Evolutionary conservation across 129 eudicot genomes (phyloP).

Genomic region (Lactuca saligna): DNA sequence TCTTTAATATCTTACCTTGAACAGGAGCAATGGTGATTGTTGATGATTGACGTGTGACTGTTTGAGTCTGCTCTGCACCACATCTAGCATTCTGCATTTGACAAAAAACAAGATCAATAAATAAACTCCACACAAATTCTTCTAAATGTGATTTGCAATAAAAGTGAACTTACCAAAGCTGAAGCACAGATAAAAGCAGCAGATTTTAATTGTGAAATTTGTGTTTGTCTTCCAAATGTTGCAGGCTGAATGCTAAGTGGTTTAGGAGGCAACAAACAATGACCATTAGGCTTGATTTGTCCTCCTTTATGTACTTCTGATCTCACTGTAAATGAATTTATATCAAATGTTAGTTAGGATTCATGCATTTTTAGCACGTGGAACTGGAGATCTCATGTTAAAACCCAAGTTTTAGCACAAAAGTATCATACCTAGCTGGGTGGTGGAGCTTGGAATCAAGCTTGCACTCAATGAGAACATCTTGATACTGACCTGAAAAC

Average conservation of each 20-base stretch:
- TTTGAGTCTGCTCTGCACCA: slow-evolving; percentile 84
- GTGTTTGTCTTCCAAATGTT: slow-evolving; percentile 24
- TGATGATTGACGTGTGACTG: slow-evolving; percentile 73
- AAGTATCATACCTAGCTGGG: slow-evolving; percentile 41
- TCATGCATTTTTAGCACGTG: neutral
- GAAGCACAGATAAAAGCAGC: slow-evolving; percentile 61
- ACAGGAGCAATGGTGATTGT: slow-evolving; percentile 79
- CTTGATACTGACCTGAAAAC: slow-evolving; percentile 24
- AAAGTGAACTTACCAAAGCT: slow-evolving; percentile 57
- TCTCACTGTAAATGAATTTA: slow-evolving; percentile 31
- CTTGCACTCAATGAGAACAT: slow-evolving; percentile 45
- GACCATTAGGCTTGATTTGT: slow-evolving; percentile 33
- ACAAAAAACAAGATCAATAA: slow-evolving; percentile 5
- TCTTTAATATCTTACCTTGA: slow-evolving; percentile 41
- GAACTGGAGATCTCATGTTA: neutral
- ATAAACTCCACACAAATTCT: neutral
- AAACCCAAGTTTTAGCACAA: neutral
- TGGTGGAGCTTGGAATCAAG: slow-evolving; percentile 39
- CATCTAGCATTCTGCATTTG: slow-evolving; percentile 65
- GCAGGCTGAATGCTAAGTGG: slow-evolving; percentile 34
- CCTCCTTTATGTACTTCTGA: slow-evolving; percentile 35
- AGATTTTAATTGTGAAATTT: slow-evolving; percentile 26
- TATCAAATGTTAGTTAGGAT: neutral
- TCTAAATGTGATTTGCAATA: neutral
- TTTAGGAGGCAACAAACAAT: slow-evolving; percentile 23